phyloP scores from a whole-genome alignment of 208 protist genomes.

The Tritrichomonas foetus region DNA sequence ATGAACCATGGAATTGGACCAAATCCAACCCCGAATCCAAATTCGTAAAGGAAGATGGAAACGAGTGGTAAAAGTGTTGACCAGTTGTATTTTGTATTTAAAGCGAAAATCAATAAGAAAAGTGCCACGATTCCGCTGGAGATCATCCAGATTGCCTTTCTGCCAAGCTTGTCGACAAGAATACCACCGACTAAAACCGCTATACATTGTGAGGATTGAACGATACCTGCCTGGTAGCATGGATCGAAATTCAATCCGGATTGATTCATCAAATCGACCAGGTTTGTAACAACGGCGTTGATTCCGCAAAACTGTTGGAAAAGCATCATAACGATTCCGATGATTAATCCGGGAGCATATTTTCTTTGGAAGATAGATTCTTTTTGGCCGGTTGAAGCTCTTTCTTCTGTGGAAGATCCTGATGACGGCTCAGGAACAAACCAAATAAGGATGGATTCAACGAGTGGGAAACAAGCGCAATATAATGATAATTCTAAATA shows the following conservation, averaged over 20 bases:
- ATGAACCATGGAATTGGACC: conserved; percentile 43
- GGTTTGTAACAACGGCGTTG: conserved; percentile 43
- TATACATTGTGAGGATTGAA: background rate
- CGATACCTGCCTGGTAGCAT: background rate
- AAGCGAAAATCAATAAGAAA: background rate
- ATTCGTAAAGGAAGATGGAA: background rate
- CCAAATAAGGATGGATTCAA: background rate
- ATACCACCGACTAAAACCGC: background rate
- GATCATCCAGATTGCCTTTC: background rate
- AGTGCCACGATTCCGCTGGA: background rate
- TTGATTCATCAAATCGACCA: background rate
- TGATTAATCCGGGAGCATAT: background rate
- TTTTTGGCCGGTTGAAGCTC: background rate
- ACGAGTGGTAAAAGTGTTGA: background rate
- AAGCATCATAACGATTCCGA: conserved; percentile 4
- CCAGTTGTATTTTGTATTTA: background rate
- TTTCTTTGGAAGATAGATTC: background rate
- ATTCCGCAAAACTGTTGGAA: conserved; percentile 43
- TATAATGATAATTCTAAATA: background rate
- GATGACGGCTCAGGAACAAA: background rate
- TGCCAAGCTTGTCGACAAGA: conserved; percentile 2
- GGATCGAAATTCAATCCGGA: background rate
- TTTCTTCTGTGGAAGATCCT: too few species aligned
- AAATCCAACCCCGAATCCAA: background rate
- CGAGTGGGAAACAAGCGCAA: too few species aligned